phyloP scores from a whole-genome alignment of 1,284 basidiomycete genomes.

The Erythrobasidium hasegawianum region DNA sequence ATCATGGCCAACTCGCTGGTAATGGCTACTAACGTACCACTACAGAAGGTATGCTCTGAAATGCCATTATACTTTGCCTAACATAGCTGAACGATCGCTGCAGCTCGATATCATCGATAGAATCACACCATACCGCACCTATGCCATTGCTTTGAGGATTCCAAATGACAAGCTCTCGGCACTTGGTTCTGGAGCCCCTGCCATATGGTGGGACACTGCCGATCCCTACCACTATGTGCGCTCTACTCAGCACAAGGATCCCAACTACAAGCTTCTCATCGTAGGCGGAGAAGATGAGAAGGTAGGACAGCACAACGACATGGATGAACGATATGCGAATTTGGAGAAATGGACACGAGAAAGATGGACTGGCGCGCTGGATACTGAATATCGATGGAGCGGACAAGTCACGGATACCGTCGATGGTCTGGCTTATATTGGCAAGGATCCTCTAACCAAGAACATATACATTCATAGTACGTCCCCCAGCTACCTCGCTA shows the following conservation, averaged over 20 bases:
- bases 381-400: slow-evolving; percentile 8
- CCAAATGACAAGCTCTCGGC: slow-evolving; percentile 17
- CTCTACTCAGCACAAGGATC: slow-evolving; percentile 4
- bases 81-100: no score
- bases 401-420: slow-evolving; percentile 18
- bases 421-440: slow-evolving; percentile 8
- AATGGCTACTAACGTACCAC: slow-evolving; percentile 15
- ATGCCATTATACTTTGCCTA: no score
- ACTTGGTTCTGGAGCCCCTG: neutral
- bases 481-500: neutral
- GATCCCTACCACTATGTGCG: slow-evolving; percentile 18
- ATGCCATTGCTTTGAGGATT: slow-evolving; percentile 10
- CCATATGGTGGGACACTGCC: slow-evolving; percentile 10
- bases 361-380: slow-evolving; percentile 6
- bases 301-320: slow-evolving; percentile 20
- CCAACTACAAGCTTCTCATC: slow-evolving; percentile 9
- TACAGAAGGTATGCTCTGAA: slow-evolving; percentile 5
- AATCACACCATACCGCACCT: slow-evolving; percentile 10
- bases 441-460: slow-evolving; percentile 16
- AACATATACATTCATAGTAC: slow-evolving; percentile 21
- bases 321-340: slow-evolving; percentile 16
- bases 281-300: slow-evolving; percentile 15
- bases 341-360: slow-evolving; percentile 18
- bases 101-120: slow-evolving; percentile 13
- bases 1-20: slow-evolving; percentile 2